These are phyloP conservation scores for Entophlyctis helioformis DNA, from an alignment of 192 early-diverging fungal genomes.

Conservation along the genomic window DNA sequence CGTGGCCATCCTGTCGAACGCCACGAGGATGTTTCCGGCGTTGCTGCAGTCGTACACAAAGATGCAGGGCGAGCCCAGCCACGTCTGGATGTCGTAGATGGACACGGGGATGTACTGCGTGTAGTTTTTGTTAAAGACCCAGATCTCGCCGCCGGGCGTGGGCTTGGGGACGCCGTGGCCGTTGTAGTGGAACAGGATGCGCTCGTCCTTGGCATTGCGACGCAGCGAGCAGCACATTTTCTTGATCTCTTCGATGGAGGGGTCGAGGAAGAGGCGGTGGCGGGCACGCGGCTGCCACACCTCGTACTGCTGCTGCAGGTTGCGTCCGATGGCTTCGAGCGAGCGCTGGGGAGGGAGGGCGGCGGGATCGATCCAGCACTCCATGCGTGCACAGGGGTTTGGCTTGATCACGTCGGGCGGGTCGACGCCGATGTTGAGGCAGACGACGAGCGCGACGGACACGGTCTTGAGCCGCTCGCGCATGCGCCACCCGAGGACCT, in stretches of 20 bases:
- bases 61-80: conserved; percentile 90
- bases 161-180: conserved; percentile 97
- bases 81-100: conserved; percentile 80
- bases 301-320: conserved; percentile 88
- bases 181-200: conserved; percentile 96
- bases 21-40: conserved; percentile 80
- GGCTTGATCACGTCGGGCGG: conserved; percentile 90
- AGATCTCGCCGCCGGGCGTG: conserved; percentile 87
- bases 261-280: conserved; percentile 77
- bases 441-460: conserved; percentile 75
- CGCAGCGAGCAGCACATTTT: conserved; percentile 75
- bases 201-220: conserved; percentile 80
- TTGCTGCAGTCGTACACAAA: conserved; percentile 95
- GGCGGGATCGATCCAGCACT: conserved; percentile 93
- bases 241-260: conserved; percentile 85
- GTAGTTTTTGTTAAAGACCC: conserved; percentile 97
- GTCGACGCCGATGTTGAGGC: conserved; percentile 90
- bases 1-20: conserved; percentile 81
- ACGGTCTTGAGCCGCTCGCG: conserved; percentile 69
- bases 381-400: conserved; percentile 73
- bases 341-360: conserved; percentile 64
- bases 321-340: conserved; percentile 77
- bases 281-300: conserved; percentile 72
- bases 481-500: conserved; percentile 46
- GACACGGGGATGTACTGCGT: conserved; percentile 97